Evolutionary conservation across 345 rosid genomes (phyloP), one percentile per base, ranked within the genome.

Genomic region (Lumnitzera littorea): DNA sequence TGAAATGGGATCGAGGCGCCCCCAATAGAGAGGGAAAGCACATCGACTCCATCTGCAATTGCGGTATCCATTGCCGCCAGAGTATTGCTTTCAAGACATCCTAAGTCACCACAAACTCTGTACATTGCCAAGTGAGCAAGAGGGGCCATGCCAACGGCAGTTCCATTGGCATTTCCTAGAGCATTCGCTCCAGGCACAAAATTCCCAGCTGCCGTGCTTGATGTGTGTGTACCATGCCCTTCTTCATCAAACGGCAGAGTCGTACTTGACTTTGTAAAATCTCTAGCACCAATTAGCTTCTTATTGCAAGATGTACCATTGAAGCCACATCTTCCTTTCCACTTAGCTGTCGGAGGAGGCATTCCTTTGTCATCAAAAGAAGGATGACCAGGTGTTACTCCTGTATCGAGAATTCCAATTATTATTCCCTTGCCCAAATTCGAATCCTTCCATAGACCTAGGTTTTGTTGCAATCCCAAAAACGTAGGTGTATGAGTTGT

Each of bases 201-300:
- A 48, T 66, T 60, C 2, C 83, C 83, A 2, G 69, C 74, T 11
- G 80, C 75, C 1, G 83, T 75, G 23, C 78, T 67, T 15, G 83
- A 61, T 2, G 80, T 79, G 61, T 79, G 78, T 4, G 80, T 75
- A 3, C 80, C 78, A n/a, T 79, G 83, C 4, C 78, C 83, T 11
- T 64, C 72, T n/a, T 78, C 66, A 27, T 79, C 80, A 4, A 64
- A 23, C 11, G 83, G 78, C 24, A 74, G 65, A 24, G 10, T 29
- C 2, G 62, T 25, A n/a, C 23, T 14, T 14, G 60, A 13, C 7
- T 13, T 11, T 43, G 13, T 51, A 23, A 64, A 76, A 20, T 70
- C 68, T 31, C 67, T 67, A 0, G 83, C 78, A 0, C 83, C 76
- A 10, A 79, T 73, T 27, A 79, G 62, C 69, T 79, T 79, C 62